A percentile compares a stretch with the other conserved stretches of the same genome.
Evolutionary conservation across 2,329 filamentous ascomycete genomes (phyloP).

Genomic region (Grosmannia serpens): DNA sequence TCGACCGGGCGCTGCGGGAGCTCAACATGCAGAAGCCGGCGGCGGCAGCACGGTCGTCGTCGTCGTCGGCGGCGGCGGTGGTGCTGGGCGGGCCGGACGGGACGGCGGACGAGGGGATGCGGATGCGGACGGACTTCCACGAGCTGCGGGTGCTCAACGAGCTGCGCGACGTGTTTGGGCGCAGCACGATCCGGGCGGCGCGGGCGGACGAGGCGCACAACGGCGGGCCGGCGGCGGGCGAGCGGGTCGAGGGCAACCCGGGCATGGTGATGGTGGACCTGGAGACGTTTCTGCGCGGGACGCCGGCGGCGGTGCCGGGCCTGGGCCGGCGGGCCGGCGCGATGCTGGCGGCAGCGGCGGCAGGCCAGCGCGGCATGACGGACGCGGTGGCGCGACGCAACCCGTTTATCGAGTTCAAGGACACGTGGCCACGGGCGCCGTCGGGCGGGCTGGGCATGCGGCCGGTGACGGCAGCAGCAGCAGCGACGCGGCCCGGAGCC

Average conservation of each 20-base stretch:
- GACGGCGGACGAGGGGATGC: not conserved
- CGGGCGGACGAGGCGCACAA: conserved; percentile 33
- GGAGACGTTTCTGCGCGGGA: conserved; percentile 36
- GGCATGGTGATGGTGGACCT: conserved; percentile 37
- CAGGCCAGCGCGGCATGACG: conserved; percentile 40
- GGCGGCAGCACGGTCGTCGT: not conserved
- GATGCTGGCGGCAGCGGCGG: not conserved
- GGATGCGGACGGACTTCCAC: conserved; percentile 44
- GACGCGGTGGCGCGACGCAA: conserved; percentile 66
- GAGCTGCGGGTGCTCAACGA: conserved; percentile 81
- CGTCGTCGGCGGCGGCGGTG: too few relatives aligned
- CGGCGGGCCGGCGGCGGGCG: conserved; percentile 11
- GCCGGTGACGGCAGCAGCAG: not conserved
- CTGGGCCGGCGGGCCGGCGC: conserved; percentile 3
- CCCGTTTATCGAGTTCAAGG: conserved; percentile 74
- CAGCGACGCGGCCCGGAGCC: conserved; percentile 20
- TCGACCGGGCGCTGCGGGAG: conserved; percentile 41
- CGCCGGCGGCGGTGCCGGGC: not conserved
- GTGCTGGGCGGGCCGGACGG: not conserved
- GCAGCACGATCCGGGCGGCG: conserved; percentile 44
- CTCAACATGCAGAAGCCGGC: conserved; percentile 26
- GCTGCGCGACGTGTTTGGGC: conserved; percentile 58
- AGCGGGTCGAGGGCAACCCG: conserved; percentile 18
- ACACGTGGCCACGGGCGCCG: conserved; percentile 72
- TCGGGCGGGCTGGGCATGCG: conserved; percentile 74